phyloP scores from a whole-genome alignment of 257 asterid species.

The Plectranthus barbatus region DNA sequence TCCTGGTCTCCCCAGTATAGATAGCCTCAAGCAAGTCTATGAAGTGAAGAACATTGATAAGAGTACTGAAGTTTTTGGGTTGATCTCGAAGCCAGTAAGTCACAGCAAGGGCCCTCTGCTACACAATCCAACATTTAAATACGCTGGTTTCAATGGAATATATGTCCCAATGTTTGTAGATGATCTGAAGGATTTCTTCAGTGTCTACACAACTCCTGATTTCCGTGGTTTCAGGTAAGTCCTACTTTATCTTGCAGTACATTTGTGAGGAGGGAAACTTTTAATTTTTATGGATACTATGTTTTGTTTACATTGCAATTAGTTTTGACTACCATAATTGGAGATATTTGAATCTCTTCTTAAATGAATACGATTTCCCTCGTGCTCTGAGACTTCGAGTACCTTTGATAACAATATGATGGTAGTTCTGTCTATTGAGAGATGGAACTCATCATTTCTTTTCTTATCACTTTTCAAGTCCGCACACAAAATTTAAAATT shows the following conservation, averaged over 20 bases:
- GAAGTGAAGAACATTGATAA: constrained; percentile 33
- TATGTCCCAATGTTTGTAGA: constrained; percentile 69
- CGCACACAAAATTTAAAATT: not conserved
- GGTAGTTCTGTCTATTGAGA: not conserved
- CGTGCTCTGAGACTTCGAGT: not conserved
- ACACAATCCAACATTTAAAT: constrained; percentile 59
- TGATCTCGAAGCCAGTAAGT: constrained; percentile 58
- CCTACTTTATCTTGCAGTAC: not conserved
- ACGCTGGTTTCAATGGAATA: constrained; percentile 43
- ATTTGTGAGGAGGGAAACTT: not conserved
- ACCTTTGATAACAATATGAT: not conserved
- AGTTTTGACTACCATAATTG: not conserved
- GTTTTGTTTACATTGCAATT: not conserved
- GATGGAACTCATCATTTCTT: not conserved
- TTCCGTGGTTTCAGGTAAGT: constrained; percentile 53
- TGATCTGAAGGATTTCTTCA: constrained; percentile 52
- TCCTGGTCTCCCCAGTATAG: constrained; percentile 50
- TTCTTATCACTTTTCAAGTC: not conserved
- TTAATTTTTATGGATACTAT: not conserved
- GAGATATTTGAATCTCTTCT: not conserved
- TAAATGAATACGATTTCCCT: not conserved
- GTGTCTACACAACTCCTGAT: constrained; percentile 40
- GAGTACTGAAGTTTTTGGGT: constrained; percentile 48
- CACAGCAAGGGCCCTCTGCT: constrained; percentile 69
- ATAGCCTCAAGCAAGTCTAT: constrained; percentile 37